Evolutionary conservation across 73 alveolate genomes (phyloP), one percentile per base, ranked within the genome.

Genomic region (Tetrahymena malaccensis): DNA sequence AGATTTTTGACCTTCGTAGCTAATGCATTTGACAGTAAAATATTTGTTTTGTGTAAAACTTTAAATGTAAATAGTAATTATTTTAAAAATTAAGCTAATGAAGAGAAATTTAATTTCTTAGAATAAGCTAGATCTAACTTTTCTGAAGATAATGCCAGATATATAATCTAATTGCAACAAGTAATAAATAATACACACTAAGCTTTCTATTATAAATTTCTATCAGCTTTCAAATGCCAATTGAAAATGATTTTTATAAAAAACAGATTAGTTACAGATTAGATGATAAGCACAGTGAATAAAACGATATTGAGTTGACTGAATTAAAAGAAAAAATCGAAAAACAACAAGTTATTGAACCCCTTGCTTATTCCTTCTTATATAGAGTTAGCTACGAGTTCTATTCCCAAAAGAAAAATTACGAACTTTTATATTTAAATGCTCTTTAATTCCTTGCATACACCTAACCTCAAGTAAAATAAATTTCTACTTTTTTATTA

Each of bases 371-470:
- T 35, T 95, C 97, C 13, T 85, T 89, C 94, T 58, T 95, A 31
- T 95, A 95, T 35, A 85, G 94, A 55, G 93, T 95, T 35, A 94
- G 95, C 37, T 95, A 85, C 27, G 94, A 95, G 35, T 95, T 95
- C 43, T 95, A 95, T 27, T 55, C 85, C 58, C 40, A 85, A 22
- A 95, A 95, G 97, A 43, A 95, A 85, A 58, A 85, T 43, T 95
- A 95, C 44, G 95, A 95, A 95, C 95, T 85, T 85, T 95, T 95
- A 38, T 95, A 95, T 95, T 94, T 95, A n/a, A 95, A 95, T 89
- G 95, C 97, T 17, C 44, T 95, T 35, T 35, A 95, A 95, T 95
- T 85, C 85, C 85, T 95, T 21, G 97, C 97, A 25, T 95, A 95
- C 43, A 95, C 97, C 5, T 31, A 57, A 33, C 95, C 93, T 89